A percentile compares a stretch with the other conserved stretches of the same genome.
These are phyloP conservation scores for Yamadazyma songkhlaensis DNA, from an alignment of 1,139 yeast species.

Conservation along the genomic window DNA sequence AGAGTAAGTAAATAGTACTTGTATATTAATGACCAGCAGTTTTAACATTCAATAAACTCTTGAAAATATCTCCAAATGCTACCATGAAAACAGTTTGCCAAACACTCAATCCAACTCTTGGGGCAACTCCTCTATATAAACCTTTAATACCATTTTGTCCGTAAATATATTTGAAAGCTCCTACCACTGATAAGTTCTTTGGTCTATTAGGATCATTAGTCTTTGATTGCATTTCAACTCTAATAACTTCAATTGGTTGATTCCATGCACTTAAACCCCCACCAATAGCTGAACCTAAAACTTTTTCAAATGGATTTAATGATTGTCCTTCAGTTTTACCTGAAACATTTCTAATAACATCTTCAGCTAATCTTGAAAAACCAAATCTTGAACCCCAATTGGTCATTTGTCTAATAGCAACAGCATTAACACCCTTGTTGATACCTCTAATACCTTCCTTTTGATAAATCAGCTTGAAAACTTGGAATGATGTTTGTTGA, in stretches of 20 bases:
- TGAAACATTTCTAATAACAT: slow-evolving; percentile 61
- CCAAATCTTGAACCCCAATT: slow-evolving; percentile 99
- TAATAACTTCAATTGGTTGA: slow-evolving; percentile 95
- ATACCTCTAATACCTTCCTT: slow-evolving; percentile 92
- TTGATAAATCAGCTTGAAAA: slow-evolving; percentile 76
- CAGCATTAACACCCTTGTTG: slow-evolving; percentile 98
- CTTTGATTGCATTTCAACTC: slow-evolving; percentile 97
- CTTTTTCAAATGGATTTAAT: slow-evolving; percentile 74
- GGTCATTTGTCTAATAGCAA: slow-evolving; percentile 96
- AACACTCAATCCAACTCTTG: slow-evolving; percentile 92
- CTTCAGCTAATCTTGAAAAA: slow-evolving; percentile 87
- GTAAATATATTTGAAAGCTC: slow-evolving; percentile 82
- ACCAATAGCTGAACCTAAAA: slow-evolving; percentile 85
- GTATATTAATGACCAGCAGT: slow-evolving; percentile 36
- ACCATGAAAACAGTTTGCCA: slow-evolving; percentile 99
- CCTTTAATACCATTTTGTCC: slow-evolving; percentile 82
- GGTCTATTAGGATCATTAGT: slow-evolving; percentile 94
- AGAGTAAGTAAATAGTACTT: too few relatives aligned
- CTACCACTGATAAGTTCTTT: slow-evolving; percentile 76
- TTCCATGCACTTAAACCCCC: slow-evolving; percentile 99
- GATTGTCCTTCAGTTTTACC: slow-evolving; percentile 62
- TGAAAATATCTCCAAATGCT: slow-evolving; percentile 89
- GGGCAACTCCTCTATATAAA: slow-evolving; percentile 93
- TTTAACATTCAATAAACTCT: slow-evolving; percentile 43
- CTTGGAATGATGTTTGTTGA: slow-evolving; percentile 79